A percentile compares a stretch with the other conserved stretches of the same genome.
phyloP scores from a whole-genome alignment of 2,329 filamentous ascomycete genomes.

The Claviceps capensis region DNA sequence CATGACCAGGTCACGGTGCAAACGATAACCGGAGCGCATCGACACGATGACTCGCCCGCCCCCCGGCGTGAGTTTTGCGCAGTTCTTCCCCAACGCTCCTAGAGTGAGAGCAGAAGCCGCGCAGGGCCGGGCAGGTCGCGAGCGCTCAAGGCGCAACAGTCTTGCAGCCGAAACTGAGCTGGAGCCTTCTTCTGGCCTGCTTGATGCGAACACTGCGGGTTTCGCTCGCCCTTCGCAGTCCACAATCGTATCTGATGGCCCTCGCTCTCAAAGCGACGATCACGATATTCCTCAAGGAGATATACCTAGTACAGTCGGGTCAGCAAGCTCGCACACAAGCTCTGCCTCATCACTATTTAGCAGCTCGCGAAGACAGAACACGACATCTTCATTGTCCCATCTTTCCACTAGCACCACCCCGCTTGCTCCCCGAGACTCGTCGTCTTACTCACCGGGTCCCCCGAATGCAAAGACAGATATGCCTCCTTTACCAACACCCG shows the following conservation, averaged over 20 bases:
- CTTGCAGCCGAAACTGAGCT: constrained; percentile 12
- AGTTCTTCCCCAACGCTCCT: constrained; percentile 74
- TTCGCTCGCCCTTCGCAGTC: constrained; percentile 10
- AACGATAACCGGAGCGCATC: constrained; percentile 36
- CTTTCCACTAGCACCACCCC: constrained; percentile 20
- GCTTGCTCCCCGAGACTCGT: constrained; percentile 30
- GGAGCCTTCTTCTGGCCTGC: constrained; percentile 11
- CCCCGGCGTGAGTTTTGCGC: constrained; percentile 62
- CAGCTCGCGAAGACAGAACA: constrained; percentile 27
- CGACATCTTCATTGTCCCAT: constrained; percentile 28
- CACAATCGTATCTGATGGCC: constrained; percentile 14
- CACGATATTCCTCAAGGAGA: constrained; percentile 49
- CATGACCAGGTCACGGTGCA: constrained; percentile 42
- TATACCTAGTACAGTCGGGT: constrained; percentile 56
- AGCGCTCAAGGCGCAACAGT: constrained; percentile 15
- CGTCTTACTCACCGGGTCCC: constrained; percentile 32
- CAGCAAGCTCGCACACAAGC: constrained; percentile 58
- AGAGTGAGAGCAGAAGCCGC: constrained; percentile 38
- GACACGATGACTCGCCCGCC: constrained; percentile 67
- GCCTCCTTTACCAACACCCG: constrained; percentile 36
- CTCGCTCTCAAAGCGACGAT: constrained; percentile 31
- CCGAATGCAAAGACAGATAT: constrained; percentile 39
- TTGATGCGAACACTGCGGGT: constrained; percentile 14
- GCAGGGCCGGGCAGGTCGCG: constrained; percentile 22
- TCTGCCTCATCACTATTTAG: constrained; percentile 61